phyloP scores from a whole-genome alignment of 768 basidiomycete species.

The Mycena capillaripes region DNA sequence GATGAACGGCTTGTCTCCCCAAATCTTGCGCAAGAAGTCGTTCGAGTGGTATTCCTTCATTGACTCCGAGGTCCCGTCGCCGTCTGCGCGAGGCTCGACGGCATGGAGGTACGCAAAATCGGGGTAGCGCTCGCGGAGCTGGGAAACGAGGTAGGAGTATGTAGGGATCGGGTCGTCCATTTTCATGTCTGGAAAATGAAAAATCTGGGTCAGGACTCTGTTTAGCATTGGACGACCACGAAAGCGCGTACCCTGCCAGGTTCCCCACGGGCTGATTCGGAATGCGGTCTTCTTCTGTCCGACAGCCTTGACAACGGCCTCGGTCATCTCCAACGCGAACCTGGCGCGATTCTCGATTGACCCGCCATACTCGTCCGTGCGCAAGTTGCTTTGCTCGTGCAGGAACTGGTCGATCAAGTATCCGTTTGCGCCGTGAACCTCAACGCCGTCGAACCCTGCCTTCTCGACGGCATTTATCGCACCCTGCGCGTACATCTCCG shows the following conservation, averaged over 20 bases:
- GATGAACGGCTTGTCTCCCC: conserved; percentile 50
- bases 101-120: conserved; percentile 62
- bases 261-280: conserved; percentile 57
- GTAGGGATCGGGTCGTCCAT: conserved; percentile 59
- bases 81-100: conserved; percentile 48
- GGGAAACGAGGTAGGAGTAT: conserved; percentile 57
- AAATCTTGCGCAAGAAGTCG: conserved; percentile 54
- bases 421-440: conserved; percentile 53
- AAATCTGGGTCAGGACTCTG: conserved; percentile 30
- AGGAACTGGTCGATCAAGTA: conserved; percentile 61
- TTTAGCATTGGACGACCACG: conserved; percentile 18
- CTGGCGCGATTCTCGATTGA: conserved; percentile 10
- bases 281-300: conserved; percentile 54
- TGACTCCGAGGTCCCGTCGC: conserved; percentile 5
- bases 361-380: conserved; percentile 9
- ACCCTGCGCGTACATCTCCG: conserved; percentile 56
- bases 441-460: conserved; percentile 72
- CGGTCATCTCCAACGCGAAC: conserved; percentile 2
- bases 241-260: conserved; percentile 43
- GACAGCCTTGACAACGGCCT: conserved; percentile 14
- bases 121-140: conserved; percentile 51
- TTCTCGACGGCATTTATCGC: conserved; percentile 58
- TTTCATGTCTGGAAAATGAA: conserved; percentile 48
- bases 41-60: conserved; percentile 39
- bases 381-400: conserved; percentile 2